A percentile compares a stretch with the other conserved stretches of the same genome.
These are phyloP conservation scores for Babesia ovata DNA, from an alignment of 169 alveolate genomes.

Conservation along the genomic window DNA sequence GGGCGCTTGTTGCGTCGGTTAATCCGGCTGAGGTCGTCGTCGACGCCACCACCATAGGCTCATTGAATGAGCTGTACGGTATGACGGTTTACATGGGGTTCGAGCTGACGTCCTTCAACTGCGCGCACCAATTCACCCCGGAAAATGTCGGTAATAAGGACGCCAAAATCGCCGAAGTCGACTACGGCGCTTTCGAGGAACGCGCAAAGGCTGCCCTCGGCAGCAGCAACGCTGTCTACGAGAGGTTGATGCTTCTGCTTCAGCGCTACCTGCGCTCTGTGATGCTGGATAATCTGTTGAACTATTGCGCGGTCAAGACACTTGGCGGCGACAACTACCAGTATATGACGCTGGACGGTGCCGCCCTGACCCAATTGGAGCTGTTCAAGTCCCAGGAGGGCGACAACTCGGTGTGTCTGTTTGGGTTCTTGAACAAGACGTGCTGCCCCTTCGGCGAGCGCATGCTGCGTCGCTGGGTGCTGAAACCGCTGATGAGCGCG, in stretches of 20 bases:
- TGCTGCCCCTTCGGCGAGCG: constrained; percentile 94
- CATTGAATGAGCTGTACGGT: constrained; percentile 6
- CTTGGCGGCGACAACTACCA: constrained; percentile 29
- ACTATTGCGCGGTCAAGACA: constrained; percentile 37
- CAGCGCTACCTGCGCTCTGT: constrained; percentile 51
- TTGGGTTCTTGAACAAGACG: constrained; percentile 90
- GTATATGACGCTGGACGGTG: constrained; percentile 69
- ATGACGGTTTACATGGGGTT: constrained; percentile 16
- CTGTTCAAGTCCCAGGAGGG: constrained; percentile 83
- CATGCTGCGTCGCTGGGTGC: constrained; percentile 92
- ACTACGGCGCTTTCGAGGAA: constrained; percentile 77
- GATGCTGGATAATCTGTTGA: constrained; percentile 50
- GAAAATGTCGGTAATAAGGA: constrained; percentile 53
- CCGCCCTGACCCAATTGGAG: constrained; percentile 85
- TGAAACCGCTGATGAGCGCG: constrained; percentile 88
- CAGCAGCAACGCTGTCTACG: constrained; percentile 45
- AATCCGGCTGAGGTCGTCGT: constrained; percentile 84
- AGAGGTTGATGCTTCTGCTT: constrained; percentile 33
- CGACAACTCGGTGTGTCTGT: constrained; percentile 75
- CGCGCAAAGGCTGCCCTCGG: constrained; percentile 67
- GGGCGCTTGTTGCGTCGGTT: constrained; percentile 78
- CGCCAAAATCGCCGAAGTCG: constrained; percentile 75
- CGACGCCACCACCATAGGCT: background rate
- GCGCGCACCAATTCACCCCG: constrained; percentile 12
- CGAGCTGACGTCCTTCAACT: constrained; percentile 34